Evolutionary conservation across 148 eudicot species (phyloP).

Genomic region (Chenopodium quinoa): DNA sequence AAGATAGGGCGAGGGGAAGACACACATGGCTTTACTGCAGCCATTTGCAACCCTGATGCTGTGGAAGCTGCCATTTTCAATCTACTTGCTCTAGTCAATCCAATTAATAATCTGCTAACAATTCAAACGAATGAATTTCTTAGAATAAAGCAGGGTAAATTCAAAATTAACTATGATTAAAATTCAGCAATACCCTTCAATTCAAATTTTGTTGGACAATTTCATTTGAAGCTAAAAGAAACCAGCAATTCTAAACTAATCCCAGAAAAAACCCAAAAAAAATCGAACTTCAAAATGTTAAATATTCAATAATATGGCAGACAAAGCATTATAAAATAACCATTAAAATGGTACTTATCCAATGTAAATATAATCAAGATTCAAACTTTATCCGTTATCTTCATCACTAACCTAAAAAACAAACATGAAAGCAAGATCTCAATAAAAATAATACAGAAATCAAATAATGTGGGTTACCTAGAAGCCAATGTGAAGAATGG

Average conservation of each 20-base stretch:
- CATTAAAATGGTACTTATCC: not conserved
- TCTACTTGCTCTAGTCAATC: not conserved
- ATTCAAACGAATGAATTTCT: not conserved
- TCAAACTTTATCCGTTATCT: not conserved
- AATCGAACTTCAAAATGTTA: not conserved
- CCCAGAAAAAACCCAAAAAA: not conserved
- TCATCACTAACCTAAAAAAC: not conserved
- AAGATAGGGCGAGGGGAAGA: constrained; percentile 40
- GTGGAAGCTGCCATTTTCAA: constrained; percentile 65
- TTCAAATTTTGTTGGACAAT: too few species aligned
- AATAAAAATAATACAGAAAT: not conserved
- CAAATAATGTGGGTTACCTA: constrained; percentile 15
- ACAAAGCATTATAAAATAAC: not conserved
- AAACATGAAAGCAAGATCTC: not conserved
- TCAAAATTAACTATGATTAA: not conserved
- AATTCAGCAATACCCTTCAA: not conserved
- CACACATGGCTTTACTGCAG: constrained; percentile 49
- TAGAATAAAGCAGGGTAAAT: not conserved
- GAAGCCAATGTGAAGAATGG: constrained; percentile 16
- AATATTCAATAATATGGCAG: not conserved
- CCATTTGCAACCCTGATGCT: constrained; percentile 62
- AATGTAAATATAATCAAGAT: not conserved
- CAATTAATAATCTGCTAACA: constrained; percentile 17
- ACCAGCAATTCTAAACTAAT: not conserved
- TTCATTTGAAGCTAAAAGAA: not conserved